Percentiles rank a stretch among this genome's conserved stretches.
Conservation (phyloP, 169 alveolate genomes). For the Plasmodium gonderi region DNA sequence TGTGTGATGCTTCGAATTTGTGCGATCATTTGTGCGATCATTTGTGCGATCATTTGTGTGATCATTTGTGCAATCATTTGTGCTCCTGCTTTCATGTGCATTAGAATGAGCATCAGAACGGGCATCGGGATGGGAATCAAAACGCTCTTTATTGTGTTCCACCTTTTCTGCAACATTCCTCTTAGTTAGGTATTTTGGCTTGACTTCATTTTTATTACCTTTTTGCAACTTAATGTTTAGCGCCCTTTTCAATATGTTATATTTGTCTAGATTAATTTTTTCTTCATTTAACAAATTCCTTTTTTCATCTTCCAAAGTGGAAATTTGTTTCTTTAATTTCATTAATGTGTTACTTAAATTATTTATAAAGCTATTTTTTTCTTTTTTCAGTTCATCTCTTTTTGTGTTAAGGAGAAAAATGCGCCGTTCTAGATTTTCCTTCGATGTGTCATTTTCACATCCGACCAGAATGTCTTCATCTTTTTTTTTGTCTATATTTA, state of each 20-base stretch:
- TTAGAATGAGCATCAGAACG: too few relatives aligned
- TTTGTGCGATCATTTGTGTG: neutral
- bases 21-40: neutral
- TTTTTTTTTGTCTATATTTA: constrained; percentile 20
- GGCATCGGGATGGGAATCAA: too few relatives aligned
- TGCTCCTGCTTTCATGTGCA: too few relatives aligned
- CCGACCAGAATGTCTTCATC: neutral
- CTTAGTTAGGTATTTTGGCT: neutral
- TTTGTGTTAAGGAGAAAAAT: constrained; percentile 34
- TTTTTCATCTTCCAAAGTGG: constrained; percentile 41
- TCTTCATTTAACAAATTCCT: constrained; percentile 43
- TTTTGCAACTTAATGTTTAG: constrained; percentile 6
- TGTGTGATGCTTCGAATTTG: neutral
- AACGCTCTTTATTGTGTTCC: too few relatives aligned
- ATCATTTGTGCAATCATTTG: too few relatives aligned
- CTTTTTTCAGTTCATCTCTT: constrained; percentile 56
- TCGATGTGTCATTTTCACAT: neutral
- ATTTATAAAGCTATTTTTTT: constrained; percentile 48
- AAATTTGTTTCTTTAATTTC: constrained; percentile 41
- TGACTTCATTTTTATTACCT: constrained; percentile 11
- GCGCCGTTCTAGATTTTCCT: constrained; percentile 31
- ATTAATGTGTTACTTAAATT: neutral
- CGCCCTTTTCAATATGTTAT: constrained; percentile 40
- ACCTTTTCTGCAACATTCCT: neutral
- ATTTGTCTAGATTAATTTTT: constrained; percentile 28